Evolutionary conservation across 441 rosid species (phyloP).

Genomic region (Syzygium malaccense): DNA sequence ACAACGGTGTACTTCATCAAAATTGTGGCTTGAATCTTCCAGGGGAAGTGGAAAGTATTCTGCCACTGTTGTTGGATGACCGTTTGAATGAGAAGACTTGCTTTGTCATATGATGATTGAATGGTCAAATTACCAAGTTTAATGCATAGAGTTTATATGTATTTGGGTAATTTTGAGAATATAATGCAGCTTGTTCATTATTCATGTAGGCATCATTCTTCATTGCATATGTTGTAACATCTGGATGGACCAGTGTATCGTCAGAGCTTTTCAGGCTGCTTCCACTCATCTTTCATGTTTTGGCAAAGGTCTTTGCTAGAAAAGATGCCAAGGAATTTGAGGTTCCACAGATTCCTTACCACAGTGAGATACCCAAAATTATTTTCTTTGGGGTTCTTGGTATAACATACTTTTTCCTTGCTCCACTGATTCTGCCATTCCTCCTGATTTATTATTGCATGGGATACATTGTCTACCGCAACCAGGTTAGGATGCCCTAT

Average conservation of each 20-base stretch:
- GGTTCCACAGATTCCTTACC: conserved; percentile 73
- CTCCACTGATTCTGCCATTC: conserved; percentile 93
- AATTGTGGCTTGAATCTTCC: background rate
- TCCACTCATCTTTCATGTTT: conserved; percentile 52
- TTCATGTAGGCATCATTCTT: conserved; percentile 77
- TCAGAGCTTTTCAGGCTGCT: conserved; percentile 78
- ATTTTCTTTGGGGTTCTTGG: conserved; percentile 91
- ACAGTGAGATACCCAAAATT: conserved; percentile 73
- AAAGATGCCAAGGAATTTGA: conserved; percentile 43
- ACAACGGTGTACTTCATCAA: background rate
- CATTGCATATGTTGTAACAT: conserved; percentile 88
- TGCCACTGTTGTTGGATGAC: background rate
- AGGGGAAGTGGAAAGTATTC: background rate
- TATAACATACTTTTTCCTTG: conserved; percentile 82
- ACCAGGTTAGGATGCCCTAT: conserved; percentile 56
- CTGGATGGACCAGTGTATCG: conserved; percentile 90
- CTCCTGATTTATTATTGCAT: conserved; percentile 74
- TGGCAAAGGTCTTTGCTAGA: conserved; percentile 40
- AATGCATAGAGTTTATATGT: background rate
- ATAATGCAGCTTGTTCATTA: background rate
- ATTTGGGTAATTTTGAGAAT: background rate
- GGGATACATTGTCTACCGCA: conserved; percentile 72
- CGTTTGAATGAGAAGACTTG: background rate
- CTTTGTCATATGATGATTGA: background rate
- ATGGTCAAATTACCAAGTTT: background rate